Percentiles rank a stretch among this genome's conserved stretches.
Evolutionary conservation across 23 red algal species (phyloP).

Genomic region (Gracilaria gracilis): DNA sequence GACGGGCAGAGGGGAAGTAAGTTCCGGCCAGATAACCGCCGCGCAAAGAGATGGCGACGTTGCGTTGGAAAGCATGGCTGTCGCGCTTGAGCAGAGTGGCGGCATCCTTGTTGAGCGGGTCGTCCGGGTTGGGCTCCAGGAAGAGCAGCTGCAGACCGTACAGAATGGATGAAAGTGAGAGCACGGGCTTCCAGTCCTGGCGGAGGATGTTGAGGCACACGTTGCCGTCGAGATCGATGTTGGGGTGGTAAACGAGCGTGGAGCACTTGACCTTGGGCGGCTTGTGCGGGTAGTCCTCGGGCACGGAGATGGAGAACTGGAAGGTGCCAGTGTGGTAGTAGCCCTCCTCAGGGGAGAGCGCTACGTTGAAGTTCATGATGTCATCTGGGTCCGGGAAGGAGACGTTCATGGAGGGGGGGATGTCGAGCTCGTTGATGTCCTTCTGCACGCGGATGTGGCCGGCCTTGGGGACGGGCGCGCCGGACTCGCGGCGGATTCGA

Average conservation of each 20-base stretch:
- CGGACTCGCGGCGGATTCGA: constrained; percentile 47
- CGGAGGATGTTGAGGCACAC: constrained; percentile 96
- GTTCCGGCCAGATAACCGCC: constrained; percentile 71
- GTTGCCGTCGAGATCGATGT: constrained; percentile 94
- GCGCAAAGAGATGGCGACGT: constrained; percentile 60
- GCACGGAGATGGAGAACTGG: constrained; percentile 80
- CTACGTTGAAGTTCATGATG: constrained; percentile 77
- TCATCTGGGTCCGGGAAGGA: constrained; percentile 88
- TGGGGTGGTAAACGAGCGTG: constrained; percentile 91
- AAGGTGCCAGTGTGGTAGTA: constrained; percentile 83
- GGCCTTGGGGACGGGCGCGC: constrained; percentile 29
- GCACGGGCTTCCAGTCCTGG: constrained; percentile 95
- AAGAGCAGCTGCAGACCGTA: constrained; percentile 94
- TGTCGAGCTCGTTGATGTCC: constrained; percentile 91
- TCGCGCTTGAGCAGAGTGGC: constrained; percentile 78
- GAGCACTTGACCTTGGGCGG: constrained; percentile 89
- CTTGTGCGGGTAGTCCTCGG: constrained; percentile 84
- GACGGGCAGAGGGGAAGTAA: constrained; percentile 59
- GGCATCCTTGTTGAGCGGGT: constrained; percentile 91
- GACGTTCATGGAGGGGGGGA: constrained; percentile 70
- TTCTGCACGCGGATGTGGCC: constrained; percentile 65
- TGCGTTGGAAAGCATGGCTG: constrained; percentile 61
- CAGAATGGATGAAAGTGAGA: constrained; percentile 84
- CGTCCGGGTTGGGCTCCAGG: constrained; percentile 91
- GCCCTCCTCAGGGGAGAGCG: constrained; percentile 81